Percentiles rank a stretch among this genome's conserved stretches.
Conservation (phyloP, 345 rosid species). For the Triadica sebifera region DNA sequence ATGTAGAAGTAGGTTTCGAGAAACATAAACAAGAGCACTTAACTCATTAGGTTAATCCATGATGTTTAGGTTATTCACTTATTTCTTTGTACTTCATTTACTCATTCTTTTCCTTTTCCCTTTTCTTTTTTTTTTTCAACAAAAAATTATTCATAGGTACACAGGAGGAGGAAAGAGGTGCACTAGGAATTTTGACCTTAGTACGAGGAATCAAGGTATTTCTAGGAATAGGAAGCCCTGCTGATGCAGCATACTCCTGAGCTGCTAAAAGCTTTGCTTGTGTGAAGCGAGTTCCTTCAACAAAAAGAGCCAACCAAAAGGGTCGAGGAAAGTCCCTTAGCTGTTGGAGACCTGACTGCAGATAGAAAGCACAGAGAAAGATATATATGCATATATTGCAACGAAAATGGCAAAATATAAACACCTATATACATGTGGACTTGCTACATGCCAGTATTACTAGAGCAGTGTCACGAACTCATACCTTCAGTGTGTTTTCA, state of each 20-base stretch:
- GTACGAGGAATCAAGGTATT: slow-evolving; percentile 98
- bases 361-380: not conserved
- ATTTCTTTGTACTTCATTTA: not conserved
- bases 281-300: slow-evolving; percentile 98
- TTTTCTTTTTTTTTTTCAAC: no score
- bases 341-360: slow-evolving; percentile 87
- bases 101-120: not conserved
- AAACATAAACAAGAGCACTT: not conserved
- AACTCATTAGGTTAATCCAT: not conserved
- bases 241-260: slow-evolving; percentile 88
- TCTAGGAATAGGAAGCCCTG: slow-evolving; percentile 81
- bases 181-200: slow-evolving; percentile 45
- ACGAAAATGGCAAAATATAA: not conserved
- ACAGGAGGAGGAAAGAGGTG: not conserved
- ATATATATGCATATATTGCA: not conserved
- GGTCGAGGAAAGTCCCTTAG: slow-evolving; percentile 83
- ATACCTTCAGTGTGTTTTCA: slow-evolving; percentile 78
- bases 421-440: not conserved
- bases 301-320: slow-evolving; percentile 98
- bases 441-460: not conserved
- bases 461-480: not conserved
- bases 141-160: not conserved
- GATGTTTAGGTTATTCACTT: not conserved
- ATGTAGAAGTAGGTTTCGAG: not conserved
- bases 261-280: slow-evolving; percentile 97